Conservation (phyloP, 1,284 basidiomycete species). For the Earliella scabrosa region DNA sequence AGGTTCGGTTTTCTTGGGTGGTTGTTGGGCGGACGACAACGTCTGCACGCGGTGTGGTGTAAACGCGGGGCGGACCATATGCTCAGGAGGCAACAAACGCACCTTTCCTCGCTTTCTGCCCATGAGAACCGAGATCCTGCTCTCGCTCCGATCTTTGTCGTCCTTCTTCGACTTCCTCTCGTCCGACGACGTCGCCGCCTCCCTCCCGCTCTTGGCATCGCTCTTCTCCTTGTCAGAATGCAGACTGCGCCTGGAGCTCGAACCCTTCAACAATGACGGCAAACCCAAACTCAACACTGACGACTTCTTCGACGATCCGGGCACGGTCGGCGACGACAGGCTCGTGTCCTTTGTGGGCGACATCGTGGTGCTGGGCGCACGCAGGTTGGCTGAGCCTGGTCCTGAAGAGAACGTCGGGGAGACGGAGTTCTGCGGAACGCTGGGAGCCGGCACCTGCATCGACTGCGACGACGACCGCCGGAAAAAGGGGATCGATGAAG, state of each 20-base stretch:
- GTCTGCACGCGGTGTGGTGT: constrained; percentile 55
- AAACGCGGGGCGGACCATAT: constrained; percentile 6
- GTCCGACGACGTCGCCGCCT: constrained; percentile 44
- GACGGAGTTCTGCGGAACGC: constrained; percentile 30
- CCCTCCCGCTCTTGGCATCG: constrained; percentile 50
- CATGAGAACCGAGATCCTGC: constrained; percentile 86
- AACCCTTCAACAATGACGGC: constrained; percentile 81
- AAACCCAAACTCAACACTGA: constrained; percentile 78
- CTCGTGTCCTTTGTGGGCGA: constrained; percentile 55
- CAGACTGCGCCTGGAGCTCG: constrained; percentile 79
- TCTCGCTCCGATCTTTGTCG: constrained; percentile 82
- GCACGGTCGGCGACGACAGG: constrained; percentile 56
- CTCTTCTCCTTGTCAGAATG: constrained; percentile 67
- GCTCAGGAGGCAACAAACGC: constrained; percentile 30
- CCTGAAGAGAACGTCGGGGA: constrained; percentile 61
- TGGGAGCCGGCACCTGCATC: constrained; percentile 56
- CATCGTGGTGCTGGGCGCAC: constrained; percentile 43
- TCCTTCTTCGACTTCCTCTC: constrained; percentile 76
- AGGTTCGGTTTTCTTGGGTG: constrained; percentile 66
- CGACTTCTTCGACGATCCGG: constrained; percentile 70
- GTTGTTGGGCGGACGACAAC: constrained; percentile 74
- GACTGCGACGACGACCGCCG: constrained; percentile 91
- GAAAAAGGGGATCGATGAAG: constrained; percentile 96
- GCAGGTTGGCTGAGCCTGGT: constrained; percentile 42
- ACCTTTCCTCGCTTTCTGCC: constrained; percentile 94